phyloP scores from a whole-genome alignment of 2,329 filamentous ascomycete species.

The Paraphoma sp. region DNA sequence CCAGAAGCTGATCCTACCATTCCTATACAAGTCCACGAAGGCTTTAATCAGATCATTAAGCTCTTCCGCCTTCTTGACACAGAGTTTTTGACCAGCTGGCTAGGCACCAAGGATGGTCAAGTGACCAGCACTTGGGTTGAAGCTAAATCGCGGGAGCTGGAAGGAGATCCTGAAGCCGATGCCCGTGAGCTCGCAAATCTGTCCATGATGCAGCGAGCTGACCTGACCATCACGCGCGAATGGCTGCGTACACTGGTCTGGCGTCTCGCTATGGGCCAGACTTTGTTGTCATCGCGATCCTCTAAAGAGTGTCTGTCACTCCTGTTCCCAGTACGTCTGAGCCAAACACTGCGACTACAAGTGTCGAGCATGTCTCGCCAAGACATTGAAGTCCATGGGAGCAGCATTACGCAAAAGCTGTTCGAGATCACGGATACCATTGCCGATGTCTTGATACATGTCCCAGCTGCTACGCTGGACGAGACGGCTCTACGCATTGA shows the following conservation, averaged over 20 bases:
- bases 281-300: conserved; percentile 51
- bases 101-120: conserved; percentile 42
- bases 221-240: conserved; percentile 58
- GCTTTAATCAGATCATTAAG: conserved; percentile 54
- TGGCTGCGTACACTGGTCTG: conserved; percentile 58
- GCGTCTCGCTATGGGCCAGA: conserved; percentile 59
- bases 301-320: conserved; percentile 50
- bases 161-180: conserved; percentile 46
- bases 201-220: conserved; percentile 55
- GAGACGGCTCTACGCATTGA: conserved; percentile 58
- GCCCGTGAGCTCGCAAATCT: conserved; percentile 48
- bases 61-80: conserved; percentile 54
- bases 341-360: conserved; percentile 52
- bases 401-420: conserved; percentile 64
- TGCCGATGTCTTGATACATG: conserved; percentile 62
- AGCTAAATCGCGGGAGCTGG: conserved; percentile 53
- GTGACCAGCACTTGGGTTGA: conserved; percentile 55
- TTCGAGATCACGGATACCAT: conserved; percentile 68
- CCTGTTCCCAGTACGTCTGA: conserved; percentile 54
- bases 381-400: conserved; percentile 63
- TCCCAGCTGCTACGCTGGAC: conserved; percentile 55
- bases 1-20: conserved; percentile 52
- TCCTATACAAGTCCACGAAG: conserved; percentile 49
- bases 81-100: conserved; percentile 55
- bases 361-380: conserved; percentile 51